Evolutionary conservation across 805 yeast genomes (phyloP).

Genomic region (Yarrowia sp.): DNA sequence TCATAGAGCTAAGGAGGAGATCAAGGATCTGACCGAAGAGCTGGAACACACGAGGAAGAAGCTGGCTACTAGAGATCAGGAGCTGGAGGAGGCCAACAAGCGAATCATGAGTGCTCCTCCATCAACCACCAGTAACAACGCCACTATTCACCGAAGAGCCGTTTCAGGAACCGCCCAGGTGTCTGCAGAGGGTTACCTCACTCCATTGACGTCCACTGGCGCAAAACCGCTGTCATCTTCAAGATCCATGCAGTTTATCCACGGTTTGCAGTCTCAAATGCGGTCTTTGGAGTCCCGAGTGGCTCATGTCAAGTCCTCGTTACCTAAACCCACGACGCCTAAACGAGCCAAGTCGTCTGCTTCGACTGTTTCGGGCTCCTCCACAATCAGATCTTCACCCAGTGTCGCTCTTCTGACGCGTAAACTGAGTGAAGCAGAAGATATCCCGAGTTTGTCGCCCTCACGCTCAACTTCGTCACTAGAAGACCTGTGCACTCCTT

Average conservation of each 20-base stretch:
- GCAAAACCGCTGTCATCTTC: conserved; percentile 43
- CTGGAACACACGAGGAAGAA: conserved; percentile 42
- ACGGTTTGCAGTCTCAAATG: conserved; percentile 48
- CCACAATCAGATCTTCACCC: conserved; percentile 36
- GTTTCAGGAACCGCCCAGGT: conserved; percentile 18
- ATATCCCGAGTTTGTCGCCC: background rate
- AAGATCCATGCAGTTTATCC: conserved; percentile 46
- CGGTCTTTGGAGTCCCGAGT: conserved; percentile 45
- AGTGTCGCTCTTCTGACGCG: conserved; percentile 22
- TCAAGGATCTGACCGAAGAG: conserved; percentile 50
- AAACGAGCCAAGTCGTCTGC: conserved; percentile 18
- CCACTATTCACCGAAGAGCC: conserved; percentile 1
- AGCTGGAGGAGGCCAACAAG: conserved; percentile 35
- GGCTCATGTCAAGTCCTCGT: conserved; percentile 46
- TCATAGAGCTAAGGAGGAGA: conserved; percentile 50
- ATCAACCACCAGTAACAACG: background rate
- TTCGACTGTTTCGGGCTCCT: background rate
- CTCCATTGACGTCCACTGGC: background rate
- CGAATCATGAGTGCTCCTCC: conserved; percentile 11
- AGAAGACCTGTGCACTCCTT: conserved; percentile 18
- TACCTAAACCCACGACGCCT: conserved; percentile 43
- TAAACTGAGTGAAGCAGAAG: conserved; percentile 4
- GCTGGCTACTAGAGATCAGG: conserved; percentile 33
- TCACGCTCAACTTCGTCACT: conserved; percentile 12
- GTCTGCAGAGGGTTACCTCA: conserved; percentile 19